Base-by-base conservation (phyloP, 1,139 yeast genomes). In the Torulaspora globosa region DNA sequence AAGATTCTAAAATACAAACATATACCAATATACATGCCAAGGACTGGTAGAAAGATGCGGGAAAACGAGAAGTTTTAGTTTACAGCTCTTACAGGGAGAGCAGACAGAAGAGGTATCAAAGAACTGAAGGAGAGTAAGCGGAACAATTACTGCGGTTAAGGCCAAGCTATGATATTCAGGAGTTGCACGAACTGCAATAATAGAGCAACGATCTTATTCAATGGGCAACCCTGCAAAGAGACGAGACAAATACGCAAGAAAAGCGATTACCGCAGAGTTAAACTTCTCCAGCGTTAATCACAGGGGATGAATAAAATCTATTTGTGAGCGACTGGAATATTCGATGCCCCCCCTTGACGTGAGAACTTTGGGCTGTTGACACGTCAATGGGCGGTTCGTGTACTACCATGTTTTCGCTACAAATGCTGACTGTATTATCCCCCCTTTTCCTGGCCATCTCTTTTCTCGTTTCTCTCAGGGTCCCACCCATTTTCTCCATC, bases 261-360 rank as follows among this genome's bases (percentile, higher is more conserved):
- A 10, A 26, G 29, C 6, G 12, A 26, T 26, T 26, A 26, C n/a
- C 29, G 12, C 60, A 14, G 48, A 47, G 7, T 37, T 18, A 16
- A 15, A 11, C 11, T 16, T 21, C 32, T 11, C 41, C 12, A 11
- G 14, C 24, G 24, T 37, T 15, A 14, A 37, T 21, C 30, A 35
- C 39, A 12, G 21, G 19, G 9, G 30, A 24, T 12, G 16, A 5
- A 24, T 35, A 24, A 18, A 35, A n/a, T 15, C 28, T n/a, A 15
- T 24, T 35, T 11, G 28, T 8, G 29, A 31, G 23, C 12, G 34
- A 16, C 6, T 16, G 18, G 18, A 31, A 31, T 6, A 31, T 5
- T 7, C 34, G 34, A 16, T 16, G 21, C n/a, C 34, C 23, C 34
- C 34, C 23, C 18, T 11, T 16, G 21, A 31, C 34, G 34, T 31